phyloP scores from a whole-genome alignment of 306 rosid species.

The Dalbergia cultrata region DNA sequence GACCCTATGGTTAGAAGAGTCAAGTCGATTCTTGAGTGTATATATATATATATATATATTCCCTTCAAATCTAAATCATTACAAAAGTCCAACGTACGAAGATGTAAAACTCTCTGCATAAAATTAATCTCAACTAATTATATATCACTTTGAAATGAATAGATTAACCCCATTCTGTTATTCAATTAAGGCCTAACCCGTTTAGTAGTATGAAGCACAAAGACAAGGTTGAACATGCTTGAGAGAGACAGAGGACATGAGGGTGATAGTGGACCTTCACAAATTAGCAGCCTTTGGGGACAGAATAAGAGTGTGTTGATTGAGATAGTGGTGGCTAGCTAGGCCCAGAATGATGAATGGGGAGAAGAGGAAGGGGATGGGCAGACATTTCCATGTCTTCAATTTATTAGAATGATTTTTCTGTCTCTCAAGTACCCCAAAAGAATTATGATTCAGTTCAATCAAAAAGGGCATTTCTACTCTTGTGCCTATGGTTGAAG shows the following conservation, averaged over 20 bases:
- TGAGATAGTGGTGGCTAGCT: constrained; percentile 52
- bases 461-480: constrained; percentile 11
- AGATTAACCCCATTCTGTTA: background rate
- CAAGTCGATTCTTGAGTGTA: too few species aligned
- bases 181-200: constrained; percentile 40
- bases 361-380: constrained; percentile 24
- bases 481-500: constrained; percentile 37
- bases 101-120: too few species aligned
- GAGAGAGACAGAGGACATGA: constrained; percentile 42
- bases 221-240: constrained; percentile 44
- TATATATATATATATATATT: too few species aligned
- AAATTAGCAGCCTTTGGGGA: constrained; percentile 41
- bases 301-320: constrained; percentile 53
- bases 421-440: constrained; percentile 37
- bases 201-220: constrained; percentile 45
- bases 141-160: background rate
- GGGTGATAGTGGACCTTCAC: constrained; percentile 58
- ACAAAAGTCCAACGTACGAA: too few species aligned
- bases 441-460: constrained; percentile 35
- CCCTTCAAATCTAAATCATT: too few species aligned
- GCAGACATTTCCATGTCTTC: constrained; percentile 52
- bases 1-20: too few species aligned
- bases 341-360: constrained; percentile 39
- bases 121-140: background rate
- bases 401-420: constrained; percentile 48